Conservation (phyloP, 768 basidiomycete genomes). For the Cystofilobasidium capitatum region DNA sequence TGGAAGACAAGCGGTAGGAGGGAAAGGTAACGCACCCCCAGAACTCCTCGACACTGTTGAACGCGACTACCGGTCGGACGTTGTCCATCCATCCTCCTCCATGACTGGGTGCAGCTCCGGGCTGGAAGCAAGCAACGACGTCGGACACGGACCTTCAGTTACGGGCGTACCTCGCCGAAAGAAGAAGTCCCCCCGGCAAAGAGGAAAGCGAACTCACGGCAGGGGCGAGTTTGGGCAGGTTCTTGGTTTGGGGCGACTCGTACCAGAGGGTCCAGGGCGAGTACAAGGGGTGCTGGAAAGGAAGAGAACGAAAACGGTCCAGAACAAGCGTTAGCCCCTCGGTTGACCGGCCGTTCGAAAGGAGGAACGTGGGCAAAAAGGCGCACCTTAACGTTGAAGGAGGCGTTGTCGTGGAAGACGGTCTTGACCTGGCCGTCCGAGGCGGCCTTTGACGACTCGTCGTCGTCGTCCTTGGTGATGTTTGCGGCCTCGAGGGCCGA, state of each 20-base stretch:
- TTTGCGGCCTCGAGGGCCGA: slow-evolving; percentile 19
- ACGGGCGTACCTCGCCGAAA: neutral
- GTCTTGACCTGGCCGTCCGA: slow-evolving; percentile 50
- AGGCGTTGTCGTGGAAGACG: slow-evolving; percentile 82
- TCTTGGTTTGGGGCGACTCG: slow-evolving; percentile 85
- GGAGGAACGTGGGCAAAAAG: slow-evolving; percentile 24
- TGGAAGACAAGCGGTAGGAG: slow-evolving; percentile 2
- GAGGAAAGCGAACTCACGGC: slow-evolving; percentile 7
- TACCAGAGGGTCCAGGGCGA: slow-evolving; percentile 98
- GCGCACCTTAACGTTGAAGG: slow-evolving; percentile 93
- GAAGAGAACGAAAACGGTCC: neutral
- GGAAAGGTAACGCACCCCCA: slow-evolving; percentile 67
- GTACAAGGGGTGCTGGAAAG: slow-evolving; percentile 72
- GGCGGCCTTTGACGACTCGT: neutral
- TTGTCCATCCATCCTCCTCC: slow-evolving; percentile 86
- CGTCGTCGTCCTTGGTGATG: slow-evolving; percentile 1
- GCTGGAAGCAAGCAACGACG: neutral
- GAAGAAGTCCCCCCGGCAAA: too few species aligned
- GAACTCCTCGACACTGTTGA: slow-evolving; percentile 97
- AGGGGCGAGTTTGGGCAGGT: slow-evolving; percentile 56
- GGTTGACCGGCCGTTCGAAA: slow-evolving; percentile 19
- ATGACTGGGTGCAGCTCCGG: neutral
- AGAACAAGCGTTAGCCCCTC: neutral
- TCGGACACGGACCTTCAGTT: neutral
- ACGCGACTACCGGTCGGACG: slow-evolving; percentile 88